Evolutionary conservation across 139 green algal genomes (phyloP), one percentile per base, ranked within the genome.

Genomic region (Closterium sp.): DNA sequence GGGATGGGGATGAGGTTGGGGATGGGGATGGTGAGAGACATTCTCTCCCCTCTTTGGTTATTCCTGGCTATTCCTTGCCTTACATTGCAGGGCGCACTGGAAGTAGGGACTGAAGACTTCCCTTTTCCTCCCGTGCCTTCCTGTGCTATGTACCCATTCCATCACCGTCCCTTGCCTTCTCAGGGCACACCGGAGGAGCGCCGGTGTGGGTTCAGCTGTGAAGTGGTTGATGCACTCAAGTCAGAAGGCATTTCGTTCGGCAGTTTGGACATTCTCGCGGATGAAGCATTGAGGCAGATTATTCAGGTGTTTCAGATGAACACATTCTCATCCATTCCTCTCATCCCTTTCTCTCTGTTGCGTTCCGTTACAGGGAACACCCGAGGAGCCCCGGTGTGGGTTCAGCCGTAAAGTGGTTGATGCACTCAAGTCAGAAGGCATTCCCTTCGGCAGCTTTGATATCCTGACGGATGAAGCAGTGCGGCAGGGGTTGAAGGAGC

Each of bases 191-290:
- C 95, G 85, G 94, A 96, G 38, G 95, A 95, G 7, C 98, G 97
- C 0, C 95, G 97, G 94, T 99, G 98, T 87, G 98, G 98, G 30
- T 99, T 99, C 95, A 98, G 96, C 95, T 97, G 97, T 88, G 97
- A 97, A 95, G 97, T 96, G 19, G 94, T n/a, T 1, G 97, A 97
- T 31, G 92, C 79, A 2, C 93, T 97, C 30, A 92, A 93, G 0
- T 96, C 96, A 11, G 34, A 93, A 97, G 38, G 94, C 31, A 21
- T 87, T 90, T 21, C 95, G 9, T 96, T 92, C 28, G 94, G 97
- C 90, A 96, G 97, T 4, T 96, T 99, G 9, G 98, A 99, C 93
- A 97, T 99, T 29, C 95, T 99, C 87, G 97, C 98, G 50, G 97
- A 99, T 32, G 95, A 97, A 62, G 92, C 96, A 6, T 93, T 99